These are phyloP conservation scores for Syzygium malaccense DNA, from an alignment of 441 rosid species.

Conservation along the genomic window DNA sequence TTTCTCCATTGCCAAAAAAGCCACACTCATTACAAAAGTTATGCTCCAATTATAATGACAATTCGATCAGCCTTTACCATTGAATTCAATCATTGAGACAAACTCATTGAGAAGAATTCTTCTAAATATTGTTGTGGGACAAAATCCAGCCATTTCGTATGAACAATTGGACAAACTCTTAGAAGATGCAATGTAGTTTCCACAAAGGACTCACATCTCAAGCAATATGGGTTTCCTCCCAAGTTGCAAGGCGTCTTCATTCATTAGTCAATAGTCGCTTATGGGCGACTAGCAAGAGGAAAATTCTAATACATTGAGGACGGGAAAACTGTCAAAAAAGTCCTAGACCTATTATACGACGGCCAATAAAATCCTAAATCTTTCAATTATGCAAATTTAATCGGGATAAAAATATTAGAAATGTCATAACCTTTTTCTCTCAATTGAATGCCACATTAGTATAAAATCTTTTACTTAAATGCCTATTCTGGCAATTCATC, in stretches of 20 bases:
- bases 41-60: background rate
- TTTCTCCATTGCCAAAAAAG: background rate
- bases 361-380: too few relatives aligned
- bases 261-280: background rate
- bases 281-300: background rate
- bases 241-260: background rate
- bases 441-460: too few relatives aligned
- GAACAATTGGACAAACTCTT: background rate
- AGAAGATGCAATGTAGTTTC: background rate
- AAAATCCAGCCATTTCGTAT: background rate
- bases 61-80: background rate
- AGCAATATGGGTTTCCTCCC: background rate
- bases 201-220: background rate
- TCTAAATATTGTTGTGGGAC: background rate
- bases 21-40: background rate
- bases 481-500: too few relatives aligned
- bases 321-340: too few relatives aligned
- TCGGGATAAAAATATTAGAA: too few relatives aligned
- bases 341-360: too few relatives aligned
- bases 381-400: too few relatives aligned
- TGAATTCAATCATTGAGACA: background rate
- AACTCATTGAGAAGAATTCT: background rate
- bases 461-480: too few relatives aligned
- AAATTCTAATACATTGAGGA: background rate
- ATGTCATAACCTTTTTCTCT: too few relatives aligned